Conservation (phyloP, 495 filamentous ascomycete genomes). For the Staphylotrichum longicolle region DNA sequence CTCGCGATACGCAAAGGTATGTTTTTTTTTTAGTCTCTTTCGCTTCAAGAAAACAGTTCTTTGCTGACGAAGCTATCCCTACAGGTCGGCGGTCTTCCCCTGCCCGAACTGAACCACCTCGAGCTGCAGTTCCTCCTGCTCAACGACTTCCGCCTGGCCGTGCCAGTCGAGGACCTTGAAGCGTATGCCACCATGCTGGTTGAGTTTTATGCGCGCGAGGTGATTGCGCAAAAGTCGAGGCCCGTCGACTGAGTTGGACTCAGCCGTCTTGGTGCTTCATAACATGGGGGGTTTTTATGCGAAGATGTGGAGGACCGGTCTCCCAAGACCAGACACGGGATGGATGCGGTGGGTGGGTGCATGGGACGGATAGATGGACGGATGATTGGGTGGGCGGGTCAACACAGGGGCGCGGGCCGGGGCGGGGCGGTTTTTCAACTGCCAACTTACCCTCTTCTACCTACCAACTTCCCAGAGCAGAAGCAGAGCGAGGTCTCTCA, state of each 20-base stretch:
- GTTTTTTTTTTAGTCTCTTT: slow-evolving; percentile 16
- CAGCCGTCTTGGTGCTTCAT: too few relatives aligned
- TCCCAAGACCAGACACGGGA: too few relatives aligned
- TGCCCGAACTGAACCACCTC: slow-evolving; percentile 94
- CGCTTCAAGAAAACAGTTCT: not conserved
- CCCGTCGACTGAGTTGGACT: not conserved
- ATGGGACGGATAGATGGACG: too few relatives aligned
- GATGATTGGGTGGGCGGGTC: too few relatives aligned
- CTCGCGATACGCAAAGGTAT: slow-evolving; percentile 97
- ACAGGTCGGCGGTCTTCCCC: slow-evolving; percentile 92
- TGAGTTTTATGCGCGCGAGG: slow-evolving; percentile 94
- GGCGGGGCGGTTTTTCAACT: too few relatives aligned
- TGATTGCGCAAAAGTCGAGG: slow-evolving; percentile 57
- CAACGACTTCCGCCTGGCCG: slow-evolving; percentile 94
- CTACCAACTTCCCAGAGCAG: too few relatives aligned
- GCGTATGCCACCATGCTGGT: slow-evolving; percentile 98
- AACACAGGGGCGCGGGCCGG: too few relatives aligned
- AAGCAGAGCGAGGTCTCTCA: too few relatives aligned
- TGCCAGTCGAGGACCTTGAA: slow-evolving; percentile 93
- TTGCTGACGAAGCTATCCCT: not conserved
- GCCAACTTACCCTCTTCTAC: too few relatives aligned
- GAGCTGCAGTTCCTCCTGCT: slow-evolving; percentile 95
- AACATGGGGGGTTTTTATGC: too few relatives aligned
- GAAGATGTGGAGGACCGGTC: too few relatives aligned
- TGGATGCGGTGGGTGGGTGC: too few relatives aligned